Conservation (phyloP, 139 green algal species). For the Volvox africanus region DNA sequence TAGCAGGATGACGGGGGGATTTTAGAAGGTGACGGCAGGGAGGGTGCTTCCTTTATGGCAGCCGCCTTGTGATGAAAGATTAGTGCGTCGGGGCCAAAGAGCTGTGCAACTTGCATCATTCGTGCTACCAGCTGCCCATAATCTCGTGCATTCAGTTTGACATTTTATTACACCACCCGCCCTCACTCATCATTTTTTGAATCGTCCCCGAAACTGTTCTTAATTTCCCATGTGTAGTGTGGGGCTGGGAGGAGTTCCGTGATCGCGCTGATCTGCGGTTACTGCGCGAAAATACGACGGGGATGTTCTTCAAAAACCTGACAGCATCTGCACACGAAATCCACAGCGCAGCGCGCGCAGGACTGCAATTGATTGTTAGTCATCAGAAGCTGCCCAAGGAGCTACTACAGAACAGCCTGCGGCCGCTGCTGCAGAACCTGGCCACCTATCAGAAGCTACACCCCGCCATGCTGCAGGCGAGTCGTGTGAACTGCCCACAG, state of each 20-base stretch:
- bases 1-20: not conserved
- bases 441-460: slow-evolving; percentile 81
- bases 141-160: too few relatives aligned
- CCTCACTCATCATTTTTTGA: too few relatives aligned
- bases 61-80: too few relatives aligned
- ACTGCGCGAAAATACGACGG: slow-evolving; percentile 73
- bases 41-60: not conserved
- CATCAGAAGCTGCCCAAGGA: slow-evolving; percentile 73
- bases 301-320: slow-evolving; percentile 76
- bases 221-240: slow-evolving; percentile 14
- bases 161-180: too few relatives aligned
- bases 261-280: slow-evolving; percentile 37
- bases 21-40: not conserved
- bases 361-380: slow-evolving; percentile 52
- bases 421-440: slow-evolving; percentile 92
- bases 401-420: slow-evolving; percentile 80
- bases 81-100: too few relatives aligned
- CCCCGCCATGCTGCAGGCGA: slow-evolving; percentile 41
- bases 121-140: too few relatives aligned
- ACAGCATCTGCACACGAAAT: slow-evolving; percentile 47
- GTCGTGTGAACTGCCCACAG: not conserved
- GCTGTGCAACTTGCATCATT: too few relatives aligned
- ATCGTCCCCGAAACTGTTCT: too few relatives aligned
- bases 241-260: slow-evolving; percentile 47
- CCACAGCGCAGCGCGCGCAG: slow-evolving; percentile 47